Conservation (phyloP, 306 rosid species). For the Sophora flavescens region DNA sequence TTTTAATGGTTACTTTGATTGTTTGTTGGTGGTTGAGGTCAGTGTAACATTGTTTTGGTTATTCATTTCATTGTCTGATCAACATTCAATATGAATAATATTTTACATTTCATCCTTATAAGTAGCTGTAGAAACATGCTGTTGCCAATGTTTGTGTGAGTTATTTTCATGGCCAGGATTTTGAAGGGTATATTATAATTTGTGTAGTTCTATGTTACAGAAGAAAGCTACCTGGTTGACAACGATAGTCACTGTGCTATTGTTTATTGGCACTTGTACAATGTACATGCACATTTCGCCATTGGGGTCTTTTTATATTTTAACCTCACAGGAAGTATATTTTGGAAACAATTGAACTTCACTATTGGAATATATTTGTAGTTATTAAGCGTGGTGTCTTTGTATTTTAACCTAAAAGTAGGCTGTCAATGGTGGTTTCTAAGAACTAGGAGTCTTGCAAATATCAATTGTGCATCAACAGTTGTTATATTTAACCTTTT, state of each 20-base stretch:
- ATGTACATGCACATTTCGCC: neutral
- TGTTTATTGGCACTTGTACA: neutral
- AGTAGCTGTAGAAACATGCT: neutral
- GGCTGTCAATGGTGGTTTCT: constrained; percentile 6
- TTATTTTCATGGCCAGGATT: neutral
- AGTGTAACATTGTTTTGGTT: neutral
- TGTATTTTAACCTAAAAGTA: neutral
- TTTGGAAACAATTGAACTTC: constrained; percentile 1
- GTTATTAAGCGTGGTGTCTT: neutral
- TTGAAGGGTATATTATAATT: neutral
- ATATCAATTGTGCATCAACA: neutral
- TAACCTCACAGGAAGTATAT: neutral
- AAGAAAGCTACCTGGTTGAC: constrained; percentile 1
- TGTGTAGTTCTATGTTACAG: neutral
- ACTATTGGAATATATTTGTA: neutral
- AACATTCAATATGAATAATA: neutral
- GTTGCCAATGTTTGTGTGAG: neutral
- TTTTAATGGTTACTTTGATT: neutral
- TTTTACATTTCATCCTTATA: constrained; percentile 6
- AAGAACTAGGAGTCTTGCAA: neutral
- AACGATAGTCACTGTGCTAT: neutral
- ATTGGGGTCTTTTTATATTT: constrained; percentile 5
- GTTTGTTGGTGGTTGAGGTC: neutral
- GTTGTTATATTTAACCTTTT: neutral
- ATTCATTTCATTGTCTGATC: neutral